Evolutionary conservation across 305 asterid genomes (phyloP).

Genomic region (Solanum hybrid): DNA sequence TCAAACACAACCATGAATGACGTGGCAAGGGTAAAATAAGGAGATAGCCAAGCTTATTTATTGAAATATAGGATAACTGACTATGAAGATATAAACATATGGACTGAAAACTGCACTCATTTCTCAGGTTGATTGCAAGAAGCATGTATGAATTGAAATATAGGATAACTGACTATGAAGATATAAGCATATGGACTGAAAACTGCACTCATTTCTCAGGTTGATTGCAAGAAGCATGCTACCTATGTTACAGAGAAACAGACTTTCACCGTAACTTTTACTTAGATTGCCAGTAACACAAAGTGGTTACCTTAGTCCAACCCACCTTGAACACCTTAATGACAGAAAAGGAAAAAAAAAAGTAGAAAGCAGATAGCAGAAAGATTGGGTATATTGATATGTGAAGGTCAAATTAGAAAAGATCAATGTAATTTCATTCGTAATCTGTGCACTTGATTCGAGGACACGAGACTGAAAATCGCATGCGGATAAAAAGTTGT

Average conservation of each 20-base stretch:
- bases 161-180: too few species aligned
- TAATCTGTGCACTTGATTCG: neutral
- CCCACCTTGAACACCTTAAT: neutral
- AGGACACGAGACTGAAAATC: neutral
- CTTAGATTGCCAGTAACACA: neutral
- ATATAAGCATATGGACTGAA: too few species aligned
- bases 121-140: neutral
- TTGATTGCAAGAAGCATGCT: too few species aligned
- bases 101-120: neutral
- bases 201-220: too few species aligned
- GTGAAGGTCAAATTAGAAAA: neutral
- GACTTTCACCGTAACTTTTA: neutral
- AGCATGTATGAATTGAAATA: too few species aligned
- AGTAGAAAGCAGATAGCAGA: neutral
- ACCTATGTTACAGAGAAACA: neutral
- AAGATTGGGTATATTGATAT: neutral
- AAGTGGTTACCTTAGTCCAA: neutral
- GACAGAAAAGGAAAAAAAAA: neutral
- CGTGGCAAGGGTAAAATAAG: neutral
- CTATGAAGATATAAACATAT: neutral
- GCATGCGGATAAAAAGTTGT: neutral
- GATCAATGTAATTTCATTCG: neutral
- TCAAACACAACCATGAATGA: neutral
- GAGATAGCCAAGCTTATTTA: neutral
- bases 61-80: neutral